Percentiles rank a stretch among this genome's conserved stretches.
phyloP scores from a whole-genome alignment of 2,329 filamentous ascomycete genomes.

The Pestalotiopsis sp. region DNA sequence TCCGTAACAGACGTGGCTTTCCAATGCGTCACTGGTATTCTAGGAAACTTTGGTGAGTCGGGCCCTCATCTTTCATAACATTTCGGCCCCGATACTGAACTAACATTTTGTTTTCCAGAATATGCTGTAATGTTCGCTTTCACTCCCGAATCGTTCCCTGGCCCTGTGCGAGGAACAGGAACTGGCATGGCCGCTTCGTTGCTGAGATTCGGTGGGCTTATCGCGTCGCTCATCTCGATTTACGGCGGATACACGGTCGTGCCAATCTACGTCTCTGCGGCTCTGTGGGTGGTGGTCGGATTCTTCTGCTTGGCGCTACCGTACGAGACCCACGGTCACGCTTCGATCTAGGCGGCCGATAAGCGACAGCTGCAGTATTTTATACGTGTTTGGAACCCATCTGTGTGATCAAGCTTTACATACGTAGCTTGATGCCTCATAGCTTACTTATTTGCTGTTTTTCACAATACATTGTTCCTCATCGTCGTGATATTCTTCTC shows the following conservation, averaged over 20 bases:
- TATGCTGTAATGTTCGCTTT: conserved; percentile 45
- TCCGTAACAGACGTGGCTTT: conserved; percentile 34
- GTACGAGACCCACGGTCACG: conserved; percentile 45
- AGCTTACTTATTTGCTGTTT: too few relatives aligned
- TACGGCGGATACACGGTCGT: conserved; percentile 42
- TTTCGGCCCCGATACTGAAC: conserved; percentile 31
- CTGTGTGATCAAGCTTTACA: too few relatives aligned
- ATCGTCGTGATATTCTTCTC: too few relatives aligned
- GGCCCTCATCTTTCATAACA: conserved; percentile 13
- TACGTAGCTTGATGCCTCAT: too few relatives aligned
- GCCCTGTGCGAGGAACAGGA: conserved; percentile 56
- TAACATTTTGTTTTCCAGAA: conserved; percentile 27
- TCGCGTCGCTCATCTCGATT: conserved; percentile 45
- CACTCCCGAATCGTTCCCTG: conserved; percentile 62
- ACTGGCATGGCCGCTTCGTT: conserved; percentile 47
- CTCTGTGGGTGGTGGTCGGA: conserved; percentile 45
- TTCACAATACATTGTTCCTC: too few relatives aligned
- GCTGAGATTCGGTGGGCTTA: conserved; percentile 40
- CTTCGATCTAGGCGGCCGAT: conserved; percentile 27
- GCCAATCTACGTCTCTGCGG: conserved; percentile 48
- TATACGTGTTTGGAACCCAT: too few relatives aligned
- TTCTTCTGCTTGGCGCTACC: conserved; percentile 43
- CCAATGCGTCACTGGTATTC: conserved; percentile 46
- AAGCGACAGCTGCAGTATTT: fast-evolving
- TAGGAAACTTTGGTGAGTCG: conserved; percentile 42